Conservation (phyloP, 2,329 filamentous ascomycete genomes). For the Claviceps fusiformis region DNA sequence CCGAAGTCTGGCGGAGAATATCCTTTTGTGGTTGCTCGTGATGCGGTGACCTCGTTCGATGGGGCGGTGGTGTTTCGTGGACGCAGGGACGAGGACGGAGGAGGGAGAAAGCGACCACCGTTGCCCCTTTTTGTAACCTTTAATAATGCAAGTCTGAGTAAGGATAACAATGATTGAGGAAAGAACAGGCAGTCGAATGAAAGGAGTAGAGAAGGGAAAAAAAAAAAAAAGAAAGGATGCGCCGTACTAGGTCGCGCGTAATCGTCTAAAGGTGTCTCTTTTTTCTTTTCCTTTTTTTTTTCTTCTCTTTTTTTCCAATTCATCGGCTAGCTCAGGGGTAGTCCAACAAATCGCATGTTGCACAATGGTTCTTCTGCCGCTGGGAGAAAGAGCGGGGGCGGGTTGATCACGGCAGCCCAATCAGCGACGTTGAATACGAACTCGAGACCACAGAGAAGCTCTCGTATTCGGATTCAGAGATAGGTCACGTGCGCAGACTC, state of each 20-base stretch:
- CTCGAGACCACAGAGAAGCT: not conserved
- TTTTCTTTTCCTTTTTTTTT: not conserved
- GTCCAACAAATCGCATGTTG: not conserved
- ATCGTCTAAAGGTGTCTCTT: not conserved
- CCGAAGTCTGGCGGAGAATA: not conserved
- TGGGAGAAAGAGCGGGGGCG: not conserved
- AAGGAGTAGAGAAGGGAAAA: not conserved
- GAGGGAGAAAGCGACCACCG: not conserved
- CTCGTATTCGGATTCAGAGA: constrained; percentile 6
- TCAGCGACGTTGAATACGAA: not conserved
- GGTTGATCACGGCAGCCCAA: constrained; percentile 1
- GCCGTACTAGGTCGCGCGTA: not conserved
- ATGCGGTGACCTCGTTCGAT: not conserved
- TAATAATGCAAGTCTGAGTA: not conserved
- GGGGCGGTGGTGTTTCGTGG: not conserved
- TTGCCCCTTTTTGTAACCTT: not conserved
- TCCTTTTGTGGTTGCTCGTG: not conserved
- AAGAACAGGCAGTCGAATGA: not conserved
- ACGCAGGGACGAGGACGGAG: not conserved
- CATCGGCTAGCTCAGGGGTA: not conserved
- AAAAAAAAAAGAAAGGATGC: not conserved
- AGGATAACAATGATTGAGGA: not conserved
- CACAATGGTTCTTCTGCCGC: not conserved
- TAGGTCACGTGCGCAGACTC: not conserved
- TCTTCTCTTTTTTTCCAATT: not conserved